Percentiles rank a stretch among this genome's conserved stretches.
Evolutionary conservation across 129 eudicot genomes (phyloP).

Genomic region (Cynara cardunculus): DNA sequence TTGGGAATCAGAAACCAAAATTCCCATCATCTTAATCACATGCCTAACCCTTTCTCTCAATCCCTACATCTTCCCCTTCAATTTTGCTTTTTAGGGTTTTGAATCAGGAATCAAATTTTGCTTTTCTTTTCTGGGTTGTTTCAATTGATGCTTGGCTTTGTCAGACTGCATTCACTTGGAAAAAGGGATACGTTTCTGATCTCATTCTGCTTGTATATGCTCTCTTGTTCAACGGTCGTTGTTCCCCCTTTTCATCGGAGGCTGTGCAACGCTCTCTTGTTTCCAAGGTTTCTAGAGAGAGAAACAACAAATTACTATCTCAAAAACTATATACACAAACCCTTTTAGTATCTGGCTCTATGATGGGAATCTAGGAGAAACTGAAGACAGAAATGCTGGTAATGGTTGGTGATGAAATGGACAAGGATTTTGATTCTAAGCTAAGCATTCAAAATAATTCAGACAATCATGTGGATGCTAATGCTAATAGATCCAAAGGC

Average conservation of each 20-base stretch:
- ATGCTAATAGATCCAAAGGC: conserved; percentile 36
- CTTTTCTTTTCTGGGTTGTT: not conserved
- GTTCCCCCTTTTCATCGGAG: conserved; percentile 33
- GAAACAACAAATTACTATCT: not conserved
- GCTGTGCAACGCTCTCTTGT: conserved; percentile 25
- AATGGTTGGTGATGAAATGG: conserved; percentile 58
- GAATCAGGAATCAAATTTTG: not conserved
- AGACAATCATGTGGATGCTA: conserved; percentile 3
- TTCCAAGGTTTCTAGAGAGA: conserved; percentile 30
- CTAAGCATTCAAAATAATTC: conserved; percentile 48
- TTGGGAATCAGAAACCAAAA: not conserved
- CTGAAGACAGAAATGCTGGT: conserved; percentile 34
- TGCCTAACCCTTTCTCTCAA: not conserved
- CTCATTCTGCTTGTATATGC: not conserved
- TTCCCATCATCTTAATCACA: not conserved
- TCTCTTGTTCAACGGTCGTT: conserved; percentile 31
- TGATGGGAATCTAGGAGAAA: not conserved
- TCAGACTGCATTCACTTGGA: not conserved
- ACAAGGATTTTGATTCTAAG: conserved; percentile 71
- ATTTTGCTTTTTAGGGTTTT: conserved; percentile 6
- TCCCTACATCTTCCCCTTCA: not conserved
- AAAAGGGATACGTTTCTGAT: not conserved
- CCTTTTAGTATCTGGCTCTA: not conserved
- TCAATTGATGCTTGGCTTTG: not conserved
- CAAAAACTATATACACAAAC: not conserved